Percentiles rank a stretch among this genome's conserved stretches.
Evolutionary conservation across 768 basidiomycete species (phyloP).

Genomic region (Gloeostereum incarnatum): DNA sequence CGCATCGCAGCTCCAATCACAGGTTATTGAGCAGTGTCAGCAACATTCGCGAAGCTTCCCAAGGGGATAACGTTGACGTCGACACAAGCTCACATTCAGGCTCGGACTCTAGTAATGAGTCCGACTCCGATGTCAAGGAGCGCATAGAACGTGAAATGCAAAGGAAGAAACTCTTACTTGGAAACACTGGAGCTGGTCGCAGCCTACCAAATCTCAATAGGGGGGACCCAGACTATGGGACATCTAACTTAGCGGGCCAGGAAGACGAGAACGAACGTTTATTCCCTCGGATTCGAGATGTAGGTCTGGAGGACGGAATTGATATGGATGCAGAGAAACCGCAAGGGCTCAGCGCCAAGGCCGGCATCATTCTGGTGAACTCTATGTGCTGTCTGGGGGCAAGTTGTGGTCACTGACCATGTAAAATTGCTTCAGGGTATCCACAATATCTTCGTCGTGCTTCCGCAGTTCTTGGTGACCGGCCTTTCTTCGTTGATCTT

Average conservation of each 20-base stretch:
- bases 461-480: slow-evolving; percentile 91
- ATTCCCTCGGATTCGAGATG: slow-evolving; percentile 13
- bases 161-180: slow-evolving; percentile 14
- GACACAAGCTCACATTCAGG: slow-evolving; percentile 5
- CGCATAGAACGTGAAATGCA: slow-evolving; percentile 14
- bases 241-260: slow-evolving; percentile 6
- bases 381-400: slow-evolving; percentile 7
- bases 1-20: neutral
- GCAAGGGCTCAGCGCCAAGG: slow-evolving; percentile 60
- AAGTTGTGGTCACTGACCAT: neutral
- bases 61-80: slow-evolving; percentile 11
- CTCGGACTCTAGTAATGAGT: slow-evolving; percentile 6
- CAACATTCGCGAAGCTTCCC: slow-evolving; percentile 9
- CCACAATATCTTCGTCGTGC: slow-evolving; percentile 89
- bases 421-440: slow-evolving; percentile 54
- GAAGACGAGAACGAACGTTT: slow-evolving; percentile 18
- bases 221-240: slow-evolving; percentile 14
- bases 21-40: neutral
- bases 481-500: slow-evolving; percentile 82
- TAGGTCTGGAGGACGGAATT: slow-evolving; percentile 15
- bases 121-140: slow-evolving; percentile 2
- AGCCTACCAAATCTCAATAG: slow-evolving; percentile 13
- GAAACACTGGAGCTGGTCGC: slow-evolving; percentile 19
- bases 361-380: slow-evolving; percentile 80
- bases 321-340: slow-evolving; percentile 14